Percentiles rank a stretch among this genome's conserved stretches.
phyloP scores from a whole-genome alignment of 169 alveolate species.

The Eimeria acervulina region DNA sequence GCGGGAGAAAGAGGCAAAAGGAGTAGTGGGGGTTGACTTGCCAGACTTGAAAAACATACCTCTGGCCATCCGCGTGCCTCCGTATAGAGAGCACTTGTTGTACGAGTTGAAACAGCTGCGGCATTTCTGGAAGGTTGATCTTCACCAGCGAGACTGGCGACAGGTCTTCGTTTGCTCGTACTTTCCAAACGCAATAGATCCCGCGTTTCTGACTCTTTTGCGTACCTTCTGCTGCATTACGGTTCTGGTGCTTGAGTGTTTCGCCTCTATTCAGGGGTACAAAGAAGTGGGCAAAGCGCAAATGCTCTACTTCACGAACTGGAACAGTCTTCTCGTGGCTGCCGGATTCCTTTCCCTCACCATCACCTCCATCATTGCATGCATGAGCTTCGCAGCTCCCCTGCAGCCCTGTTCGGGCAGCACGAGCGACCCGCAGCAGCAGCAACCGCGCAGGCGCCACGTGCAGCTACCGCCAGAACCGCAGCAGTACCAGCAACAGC shows the following conservation, averaged over 20 bases:
- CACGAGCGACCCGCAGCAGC: slow-evolving; percentile 36
- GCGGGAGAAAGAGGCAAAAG: background rate
- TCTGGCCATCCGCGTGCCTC: slow-evolving; percentile 53
- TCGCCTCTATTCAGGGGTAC: slow-evolving; percentile 57
- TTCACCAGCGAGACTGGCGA: slow-evolving; percentile 80
- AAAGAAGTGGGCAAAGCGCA: slow-evolving; percentile 60
- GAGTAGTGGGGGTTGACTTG: slow-evolving; percentile 40
- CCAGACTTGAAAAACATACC: slow-evolving; percentile 53
- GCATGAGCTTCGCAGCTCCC: slow-evolving; percentile 67
- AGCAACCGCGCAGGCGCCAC: background rate
- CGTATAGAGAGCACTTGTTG: slow-evolving; percentile 57
- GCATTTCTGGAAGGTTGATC: slow-evolving; percentile 53
- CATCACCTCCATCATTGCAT: slow-evolving; percentile 51
- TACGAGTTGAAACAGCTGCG: slow-evolving; percentile 47
- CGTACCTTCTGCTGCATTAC: slow-evolving; percentile 57
- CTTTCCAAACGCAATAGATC: slow-evolving; percentile 49
- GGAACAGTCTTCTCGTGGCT: slow-evolving; percentile 69
- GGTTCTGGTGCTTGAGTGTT: slow-evolving; percentile 57
- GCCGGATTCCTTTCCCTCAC: slow-evolving; percentile 63
- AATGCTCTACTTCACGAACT: slow-evolving; percentile 79
- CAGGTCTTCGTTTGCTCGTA: slow-evolving; percentile 60
- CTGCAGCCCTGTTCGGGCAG: background rate
- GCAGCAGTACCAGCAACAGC: slow-evolving; percentile 56
- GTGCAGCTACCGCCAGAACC: background rate
- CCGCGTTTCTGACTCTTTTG: slow-evolving; percentile 28